These are phyloP conservation scores for Arctostaphylos glauca DNA, from an alignment of 148 eudicot genomes.

Conservation along the genomic window DNA sequence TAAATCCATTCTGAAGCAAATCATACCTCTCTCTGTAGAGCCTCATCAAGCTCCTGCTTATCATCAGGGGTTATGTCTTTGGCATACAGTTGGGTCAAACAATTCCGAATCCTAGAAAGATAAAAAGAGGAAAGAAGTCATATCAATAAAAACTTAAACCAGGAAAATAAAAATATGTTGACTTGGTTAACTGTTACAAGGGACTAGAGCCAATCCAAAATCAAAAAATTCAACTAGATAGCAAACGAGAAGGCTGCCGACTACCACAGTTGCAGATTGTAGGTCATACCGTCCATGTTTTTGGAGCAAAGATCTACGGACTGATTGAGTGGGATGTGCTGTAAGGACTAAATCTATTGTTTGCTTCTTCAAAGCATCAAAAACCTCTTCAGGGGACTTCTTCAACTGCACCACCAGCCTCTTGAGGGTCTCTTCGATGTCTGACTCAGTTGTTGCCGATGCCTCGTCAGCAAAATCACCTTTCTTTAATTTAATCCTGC, in stretches of 20 bases:
- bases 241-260: too few relatives aligned
- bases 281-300: slow-evolving; percentile 82
- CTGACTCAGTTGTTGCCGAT: slow-evolving; percentile 87
- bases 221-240: too few relatives aligned
- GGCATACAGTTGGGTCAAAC: slow-evolving; percentile 81
- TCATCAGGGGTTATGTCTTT: slow-evolving; percentile 92
- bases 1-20: too few relatives aligned
- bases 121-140: slow-evolving; percentile 4
- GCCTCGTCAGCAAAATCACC: slow-evolving; percentile 83
- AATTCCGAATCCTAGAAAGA: slow-evolving; percentile 62
- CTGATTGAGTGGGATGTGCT: slow-evolving; percentile 95
- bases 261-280: too few relatives aligned
- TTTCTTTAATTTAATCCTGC: slow-evolving; percentile 75
- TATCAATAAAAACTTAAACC: not conserved
- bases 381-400: slow-evolving; percentile 90
- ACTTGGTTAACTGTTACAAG: too few relatives aligned
- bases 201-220: too few relatives aligned
- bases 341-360: slow-evolving; percentile 90
- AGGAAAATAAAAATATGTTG: not conserved
- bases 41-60: slow-evolving; percentile 94
- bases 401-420: slow-evolving; percentile 72
- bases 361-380: slow-evolving; percentile 90
- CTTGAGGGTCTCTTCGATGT: slow-evolving; percentile 85
- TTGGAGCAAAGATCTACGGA: slow-evolving; percentile 91
- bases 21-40: slow-evolving; percentile 84